A percentile compares a stretch with the other conserved stretches of the same genome.
Evolutionary conservation across 2,329 filamentous ascomycete genomes (phyloP).

Genomic region (Aureobasidium sp.): DNA sequence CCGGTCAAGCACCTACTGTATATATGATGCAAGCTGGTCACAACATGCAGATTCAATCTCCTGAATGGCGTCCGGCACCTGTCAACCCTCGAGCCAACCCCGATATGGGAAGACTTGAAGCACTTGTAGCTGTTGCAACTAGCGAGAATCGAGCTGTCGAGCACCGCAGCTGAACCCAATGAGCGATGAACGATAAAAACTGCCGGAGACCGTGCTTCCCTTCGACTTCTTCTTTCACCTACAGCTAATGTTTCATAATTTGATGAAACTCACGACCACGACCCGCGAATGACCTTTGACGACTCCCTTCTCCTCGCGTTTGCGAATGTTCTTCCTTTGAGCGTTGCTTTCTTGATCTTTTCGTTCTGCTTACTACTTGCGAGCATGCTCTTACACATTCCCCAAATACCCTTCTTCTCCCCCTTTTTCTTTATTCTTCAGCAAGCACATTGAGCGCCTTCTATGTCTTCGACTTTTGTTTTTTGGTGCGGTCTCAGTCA

Average conservation of each 20-base stretch:
- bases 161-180: background rate
- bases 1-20: slow-evolving; percentile 16
- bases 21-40: slow-evolving; percentile 31
- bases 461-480: background rate
- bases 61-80: slow-evolving; percentile 24
- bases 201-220: background rate
- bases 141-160: slow-evolving; percentile 38
- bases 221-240: background rate
- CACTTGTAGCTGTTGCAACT: slow-evolving; percentile 59
- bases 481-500: slow-evolving; percentile 5
- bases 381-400: background rate
- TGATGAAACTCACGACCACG: background rate
- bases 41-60: slow-evolving; percentile 25
- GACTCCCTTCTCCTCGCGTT: background rate
- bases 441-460: background rate
- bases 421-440: background rate
- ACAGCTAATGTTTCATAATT: slow-evolving; percentile 5
- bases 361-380: background rate
- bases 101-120: slow-evolving; percentile 53
- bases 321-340: background rate
- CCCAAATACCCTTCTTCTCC: background rate
- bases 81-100: slow-evolving; percentile 28
- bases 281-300: background rate
- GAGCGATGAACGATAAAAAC: background rate
- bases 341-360: background rate